Evolutionary conservation across 352 stramenopile genomes (phyloP), one percentile per base, ranked within the genome.

Genomic region (Halophytophthora polymorphica): DNA sequence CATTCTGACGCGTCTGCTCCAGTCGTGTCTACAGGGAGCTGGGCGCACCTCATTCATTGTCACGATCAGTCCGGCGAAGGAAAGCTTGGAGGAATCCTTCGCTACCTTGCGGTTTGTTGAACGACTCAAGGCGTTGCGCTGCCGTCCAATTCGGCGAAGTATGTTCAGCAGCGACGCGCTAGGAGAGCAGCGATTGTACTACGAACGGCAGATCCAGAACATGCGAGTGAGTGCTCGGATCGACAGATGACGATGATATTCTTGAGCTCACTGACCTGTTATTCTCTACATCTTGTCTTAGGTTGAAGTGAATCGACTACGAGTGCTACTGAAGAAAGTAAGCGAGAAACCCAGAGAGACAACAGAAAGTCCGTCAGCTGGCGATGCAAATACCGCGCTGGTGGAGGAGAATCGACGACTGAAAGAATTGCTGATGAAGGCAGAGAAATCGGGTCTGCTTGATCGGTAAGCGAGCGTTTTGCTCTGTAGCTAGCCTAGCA

Each of bases 41-140:
- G 71, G 77, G 0, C 61, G 69, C 36, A 88, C 73, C 2, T 48
- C 75, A 3, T 88, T 91, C 43, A 79, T 91, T 23, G 59, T 89
- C 23, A 89, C 80, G 21, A 66, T 89, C 23, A 88, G 77, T 5
- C 73, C 75, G 2, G 62, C 80, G 2, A 53, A 58, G 6, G 71
- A 71, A 15, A 81, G 71, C 23, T 56, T 88, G 12, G 75, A 91
- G 36, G 76, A 88, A 25, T 86, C 73, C 17, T 86, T 83, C 42
- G 75, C 80, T 21, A 91, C 80, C 1, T 54, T 91, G 39, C 63
- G 80, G 8, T 89, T 91, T 45, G 77, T 77, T 13, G 77, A 91
- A 47, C 71, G 77, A 1, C 61, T 91, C 15, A 78, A 83, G 56
- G 46, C 74, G 2, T 57, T 91, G 13, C 69, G 71, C 8, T 87